Conservation (phyloP, 805 yeast species). For the Cyberlindnera mycetangii region DNA sequence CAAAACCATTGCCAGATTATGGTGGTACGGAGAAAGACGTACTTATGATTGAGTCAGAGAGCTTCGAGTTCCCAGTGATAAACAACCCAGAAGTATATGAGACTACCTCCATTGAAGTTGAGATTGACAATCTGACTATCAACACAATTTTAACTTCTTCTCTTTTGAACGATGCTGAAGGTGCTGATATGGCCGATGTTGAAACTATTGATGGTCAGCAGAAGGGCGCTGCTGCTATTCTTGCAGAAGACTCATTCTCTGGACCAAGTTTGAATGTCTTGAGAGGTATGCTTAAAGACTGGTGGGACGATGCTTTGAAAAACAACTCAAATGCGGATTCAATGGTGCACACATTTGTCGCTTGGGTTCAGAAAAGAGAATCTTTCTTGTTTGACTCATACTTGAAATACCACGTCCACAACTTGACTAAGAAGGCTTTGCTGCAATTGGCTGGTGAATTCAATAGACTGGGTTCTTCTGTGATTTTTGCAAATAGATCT, state of each 20-base stretch:
- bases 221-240: constrained; percentile 31
- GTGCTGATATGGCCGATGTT: constrained; percentile 65
- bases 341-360: constrained; percentile 73
- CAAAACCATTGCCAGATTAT: constrained; percentile 71
- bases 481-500: constrained; percentile 78
- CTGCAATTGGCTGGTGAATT: constrained; percentile 80
- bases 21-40: constrained; percentile 77
- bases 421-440: constrained; percentile 76
- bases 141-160: constrained; percentile 87
- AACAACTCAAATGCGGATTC: constrained; percentile 73
- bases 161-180: constrained; percentile 82
- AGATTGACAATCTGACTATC: constrained; percentile 73
- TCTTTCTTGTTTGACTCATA: constrained; percentile 75
- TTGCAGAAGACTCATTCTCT: constrained; percentile 83
- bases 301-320: constrained; percentile 90
- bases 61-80: constrained; percentile 65
- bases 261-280: constrained; percentile 68
- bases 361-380: constrained; percentile 80
- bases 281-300: constrained; percentile 70
- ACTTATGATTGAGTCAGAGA: constrained; percentile 46
- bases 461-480: constrained; percentile 69
- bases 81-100: constrained; percentile 79
- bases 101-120: constrained; percentile 74
- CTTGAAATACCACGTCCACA: constrained; percentile 83
- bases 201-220: constrained; percentile 31